Evolutionary conservation across 108 stramenopile genomes (phyloP).

Genomic region (Skeletonema grethae): DNA sequence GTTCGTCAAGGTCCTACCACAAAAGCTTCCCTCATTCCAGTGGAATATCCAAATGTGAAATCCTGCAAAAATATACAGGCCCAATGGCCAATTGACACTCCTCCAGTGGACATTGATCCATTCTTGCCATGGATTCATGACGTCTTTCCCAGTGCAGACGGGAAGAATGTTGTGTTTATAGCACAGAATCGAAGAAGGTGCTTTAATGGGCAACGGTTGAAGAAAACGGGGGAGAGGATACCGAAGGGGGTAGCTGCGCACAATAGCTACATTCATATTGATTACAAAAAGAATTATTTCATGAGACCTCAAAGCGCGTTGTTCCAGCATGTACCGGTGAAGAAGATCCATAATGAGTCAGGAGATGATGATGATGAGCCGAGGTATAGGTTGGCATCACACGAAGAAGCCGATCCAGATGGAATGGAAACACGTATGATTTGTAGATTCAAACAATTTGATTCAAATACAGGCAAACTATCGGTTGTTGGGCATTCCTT

Average conservation of each 20-base stretch:
- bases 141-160: conserved; percentile 84
- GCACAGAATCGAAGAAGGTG: conserved; percentile 88
- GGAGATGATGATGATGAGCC: conserved; percentile 22
- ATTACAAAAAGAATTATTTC: conserved; percentile 47
- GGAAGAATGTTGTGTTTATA: conserved; percentile 79
- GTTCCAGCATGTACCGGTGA: conserved; percentile 87
- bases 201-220: conserved; percentile 41
- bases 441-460: conserved; percentile 77
- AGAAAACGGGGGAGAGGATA: conserved; percentile 1
- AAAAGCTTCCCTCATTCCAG: conserved; percentile 11
- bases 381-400: conserved; percentile 73
- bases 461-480: conserved; percentile 23
- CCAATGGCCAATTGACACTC: conserved; percentile 76
- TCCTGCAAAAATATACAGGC: conserved; percentile 49
- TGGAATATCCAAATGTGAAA: conserved; percentile 30
- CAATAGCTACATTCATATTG: conserved; percentile 30
- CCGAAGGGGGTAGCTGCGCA: conserved; percentile 38
- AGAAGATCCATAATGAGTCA: conserved; percentile 37
- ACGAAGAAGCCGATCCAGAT: conserved; percentile 84
- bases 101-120: conserved; percentile 72
- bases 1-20: conserved; percentile 12
- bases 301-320: conserved; percentile 76
- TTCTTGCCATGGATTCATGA: conserved; percentile 93
- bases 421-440: conserved; percentile 84
- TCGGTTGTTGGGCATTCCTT: conserved; percentile 73